Evolutionary conservation across 2,329 filamentous ascomycete species (phyloP), one percentile per base, ranked within the genome.

Genomic region (Aureobasidium pullulans): DNA sequence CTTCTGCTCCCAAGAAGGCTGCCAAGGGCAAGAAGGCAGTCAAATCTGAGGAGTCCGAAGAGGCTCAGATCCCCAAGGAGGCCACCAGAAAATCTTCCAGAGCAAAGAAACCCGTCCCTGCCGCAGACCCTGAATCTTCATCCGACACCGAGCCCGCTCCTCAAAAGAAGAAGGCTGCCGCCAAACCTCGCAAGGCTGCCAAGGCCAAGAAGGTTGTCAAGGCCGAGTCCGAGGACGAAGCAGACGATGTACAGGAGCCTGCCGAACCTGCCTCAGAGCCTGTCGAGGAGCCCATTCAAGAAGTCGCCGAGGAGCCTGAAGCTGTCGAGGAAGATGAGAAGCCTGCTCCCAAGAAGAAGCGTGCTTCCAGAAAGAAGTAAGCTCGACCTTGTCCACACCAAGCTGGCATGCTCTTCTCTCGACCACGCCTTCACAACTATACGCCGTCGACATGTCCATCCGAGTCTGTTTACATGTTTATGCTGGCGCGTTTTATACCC

Each of bases 291-390:
- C 42, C 23, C n/a, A 46, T 49, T 13, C 31, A 59, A 15, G 31
- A 59, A 13, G 28, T 42, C 31, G 52, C 31, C 8, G 52, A 56
- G 11, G 52, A 56, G 47, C 37, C 44, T 6, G 48, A 59, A 29
- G 48, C 46, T 49, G 29, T 44, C 15, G 46, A 47, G 11, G 57
- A 59, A 52, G 59, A 60, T 6, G 50, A 43, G 10, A 54, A 57
- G 46, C 50, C 58, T n/a, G 53, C 46, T 39, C 61, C 58, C 16
- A 62, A 62, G 59, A 62, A 62, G 57, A 58, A 58, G 19, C 52
- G 43, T 7, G 59, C 36, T n/a, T 39, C 48, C 32, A 56, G 48
- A 16, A 58, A 58, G 59, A 63, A 63, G 61, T 58, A 61, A 46
- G 56, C 59, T 42, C 59, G 44, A 57, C 3, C 31, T 37, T 23